Evolutionary conservation across 2,329 filamentous ascomycete species (phyloP).

Genomic region (Epichloe hybrida): DNA sequence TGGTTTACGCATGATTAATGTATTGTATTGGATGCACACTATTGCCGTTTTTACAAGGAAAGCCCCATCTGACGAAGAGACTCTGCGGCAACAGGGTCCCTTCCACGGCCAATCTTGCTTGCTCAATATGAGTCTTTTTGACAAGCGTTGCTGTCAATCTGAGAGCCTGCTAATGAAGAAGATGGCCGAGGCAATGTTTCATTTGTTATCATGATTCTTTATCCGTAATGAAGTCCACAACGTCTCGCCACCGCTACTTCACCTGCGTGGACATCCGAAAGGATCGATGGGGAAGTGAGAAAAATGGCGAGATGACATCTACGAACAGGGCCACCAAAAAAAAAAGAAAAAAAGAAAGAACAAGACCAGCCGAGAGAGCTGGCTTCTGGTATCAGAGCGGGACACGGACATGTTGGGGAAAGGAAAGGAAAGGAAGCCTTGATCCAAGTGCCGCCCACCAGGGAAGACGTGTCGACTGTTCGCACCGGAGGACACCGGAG

Average conservation of each 20-base stretch:
- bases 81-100: background rate
- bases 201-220: slow-evolving; percentile 1
- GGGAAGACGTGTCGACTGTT: background rate
- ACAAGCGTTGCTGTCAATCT: too few relatives aligned
- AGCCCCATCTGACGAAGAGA: background rate
- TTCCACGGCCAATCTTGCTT: background rate
- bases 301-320: background rate
- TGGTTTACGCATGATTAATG: background rate
- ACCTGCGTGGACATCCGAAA: background rate
- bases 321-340: background rate
- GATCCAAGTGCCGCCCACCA: too few relatives aligned
- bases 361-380: background rate
- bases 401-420: too few relatives aligned
- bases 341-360: background rate
- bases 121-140: background rate
- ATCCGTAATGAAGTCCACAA: background rate
- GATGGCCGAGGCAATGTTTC: background rate
- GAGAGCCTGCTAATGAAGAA: background rate
- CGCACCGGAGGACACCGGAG: background rate
- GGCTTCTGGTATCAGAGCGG: background rate
- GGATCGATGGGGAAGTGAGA: background rate
- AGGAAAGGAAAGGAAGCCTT: too few relatives aligned
- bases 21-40: background rate
- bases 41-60: background rate
- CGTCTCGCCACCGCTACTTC: background rate